These are phyloP conservation scores for Fusarium buharicum DNA, from an alignment of 2,329 filamentous ascomycete species.

Conservation along the genomic window DNA sequence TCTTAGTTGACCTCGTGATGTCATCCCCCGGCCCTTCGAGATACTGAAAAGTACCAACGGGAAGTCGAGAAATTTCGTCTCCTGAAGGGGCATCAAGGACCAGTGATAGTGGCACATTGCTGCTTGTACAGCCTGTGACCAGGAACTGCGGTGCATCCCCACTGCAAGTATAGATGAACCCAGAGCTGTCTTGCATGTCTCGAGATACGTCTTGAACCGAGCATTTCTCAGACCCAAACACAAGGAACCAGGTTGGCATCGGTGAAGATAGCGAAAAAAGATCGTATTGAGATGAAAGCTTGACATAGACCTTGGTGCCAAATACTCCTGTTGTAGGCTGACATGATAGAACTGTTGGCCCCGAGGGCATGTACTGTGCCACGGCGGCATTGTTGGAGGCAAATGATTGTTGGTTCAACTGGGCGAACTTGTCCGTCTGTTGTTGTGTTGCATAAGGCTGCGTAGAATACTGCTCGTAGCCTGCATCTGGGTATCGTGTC, in stretches of 20 bases:
- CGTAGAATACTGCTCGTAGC: conserved; percentile 63
- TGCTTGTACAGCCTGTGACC: conserved; percentile 60
- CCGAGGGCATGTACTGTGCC: conserved; percentile 72
- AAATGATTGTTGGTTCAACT: conserved; percentile 67
- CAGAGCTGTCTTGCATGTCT: conserved; percentile 64
- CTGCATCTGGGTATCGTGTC: conserved; percentile 68
- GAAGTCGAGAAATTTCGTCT: conserved; percentile 63
- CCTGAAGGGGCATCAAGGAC: conserved; percentile 63
- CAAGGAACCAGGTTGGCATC: conserved; percentile 69
- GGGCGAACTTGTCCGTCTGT: conserved; percentile 61
- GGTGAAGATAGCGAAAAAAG: conserved; percentile 67
- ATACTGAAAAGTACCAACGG: conserved; percentile 60
- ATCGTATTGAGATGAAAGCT: conserved; percentile 80
- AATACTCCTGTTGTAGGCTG: conserved; percentile 74
- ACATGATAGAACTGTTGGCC: conserved; percentile 73
- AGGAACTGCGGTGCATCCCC: conserved; percentile 74
- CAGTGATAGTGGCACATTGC: conserved; percentile 66
- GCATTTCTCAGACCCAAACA: conserved; percentile 82
- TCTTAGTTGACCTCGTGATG: conserved; percentile 53
- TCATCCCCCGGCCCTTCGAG: conserved; percentile 61
- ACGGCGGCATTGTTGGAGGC: conserved; percentile 70
- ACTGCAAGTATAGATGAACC: conserved; percentile 77
- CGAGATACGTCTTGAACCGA: conserved; percentile 69
- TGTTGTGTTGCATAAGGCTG: conserved; percentile 61
- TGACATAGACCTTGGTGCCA: conserved; percentile 77